Base-by-base conservation (phyloP, 768 basidiomycete species). In the Sarcomyxa edulis region DNA sequence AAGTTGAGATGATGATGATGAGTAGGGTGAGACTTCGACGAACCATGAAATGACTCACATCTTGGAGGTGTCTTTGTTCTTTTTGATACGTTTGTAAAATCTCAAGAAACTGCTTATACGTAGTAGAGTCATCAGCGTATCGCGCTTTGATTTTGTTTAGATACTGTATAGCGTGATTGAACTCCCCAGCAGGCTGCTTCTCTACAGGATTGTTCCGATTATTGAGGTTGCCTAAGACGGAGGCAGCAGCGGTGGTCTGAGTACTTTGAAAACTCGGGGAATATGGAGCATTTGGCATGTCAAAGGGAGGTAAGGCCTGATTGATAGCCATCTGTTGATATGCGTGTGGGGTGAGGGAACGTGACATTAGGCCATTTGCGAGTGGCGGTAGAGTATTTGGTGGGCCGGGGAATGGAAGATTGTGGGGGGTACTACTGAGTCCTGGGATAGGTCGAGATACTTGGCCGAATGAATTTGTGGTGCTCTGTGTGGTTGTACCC, bases 131-230 rank as follows among this genome's bases (percentile, higher is more conserved):
- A 47, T 85, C 80, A 8, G 77, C 63, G 60, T 84, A 98, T 15
- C 93, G 81, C 12, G 81, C 81, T 65, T 98, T 98, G 69, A 99
- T 98, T 69, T 94, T 95, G 75, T 96, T 97, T 51, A 99, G 81
- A 59, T 94, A 99, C 51, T 91, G 81, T 46, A 98, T 98, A 10
- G 96, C 96, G 52, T 95, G 84, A 58, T 86, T 84, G 66, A 92
- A 96, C 54, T 97, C 84, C 43, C 70, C 75, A 8, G 71, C 57
- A 9, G 74, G 68, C 38, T 74, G 75, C 45, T 66, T 63, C 47
- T 78, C 77, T 26, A 68, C 62, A 11, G 66, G 58, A 28, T 68
- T 66, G 45, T 69, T 66, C 48, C 66, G 61, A 35, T 67, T 65
- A 42, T 59, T 73, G 46, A 84, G 65, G 34, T 73, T 76, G 20